Evolutionary conservation across 1,284 basidiomycete genomes (phyloP), one percentile per base, ranked within the genome.

Genomic region (Coniferiporia sulphurascens): DNA sequence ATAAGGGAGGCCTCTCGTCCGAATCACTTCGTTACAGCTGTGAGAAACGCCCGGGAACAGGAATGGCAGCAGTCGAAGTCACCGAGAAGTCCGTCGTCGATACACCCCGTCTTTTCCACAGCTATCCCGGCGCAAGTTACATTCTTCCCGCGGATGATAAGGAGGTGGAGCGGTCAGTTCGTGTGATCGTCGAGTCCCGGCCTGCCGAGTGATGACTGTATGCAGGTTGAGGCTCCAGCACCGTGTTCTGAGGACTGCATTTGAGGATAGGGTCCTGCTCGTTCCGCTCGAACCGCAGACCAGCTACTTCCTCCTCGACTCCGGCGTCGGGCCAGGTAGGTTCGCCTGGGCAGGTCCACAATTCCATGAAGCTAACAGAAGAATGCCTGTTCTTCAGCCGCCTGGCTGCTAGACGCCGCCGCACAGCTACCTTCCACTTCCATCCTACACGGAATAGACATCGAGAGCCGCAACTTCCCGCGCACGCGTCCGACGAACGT

Each of bases 401-500:
- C 21, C 15, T 56, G 54, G 54, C 15, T 56, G 8, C 12, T 46
- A 32, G 54, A 56, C 15, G 43, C 34, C 43, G 44, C 41, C 38
- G 13, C 12, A 8, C 17, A 46, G 8, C 17, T 56, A 13, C 19
- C 54, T 8, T 5, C 15, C 17, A 48, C 54, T 1, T 41, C 45
- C 12, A 35, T 48, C 19, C 45, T 56, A 13, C 48, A 56, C 35
- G 55, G 55, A 1, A 17, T 56, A 13, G 55, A 56, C 46, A 34
- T 38, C 12, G 34, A 48, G 10, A 35, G 19, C 32, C 48, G 35
- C 19, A 13, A 49, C 15, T 41, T 41, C 15, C 53, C 53, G 10
- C 12, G 38, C 36, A 19, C 58, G 43, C 41, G 63, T 58, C 38
- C 57, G 19, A 36, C 54, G 15, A 68, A 71, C 59, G 55, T 66